These are phyloP conservation scores for Artemisia argyi DNA, from an alignment of 129 eudicot genomes.

Conservation along the genomic window DNA sequence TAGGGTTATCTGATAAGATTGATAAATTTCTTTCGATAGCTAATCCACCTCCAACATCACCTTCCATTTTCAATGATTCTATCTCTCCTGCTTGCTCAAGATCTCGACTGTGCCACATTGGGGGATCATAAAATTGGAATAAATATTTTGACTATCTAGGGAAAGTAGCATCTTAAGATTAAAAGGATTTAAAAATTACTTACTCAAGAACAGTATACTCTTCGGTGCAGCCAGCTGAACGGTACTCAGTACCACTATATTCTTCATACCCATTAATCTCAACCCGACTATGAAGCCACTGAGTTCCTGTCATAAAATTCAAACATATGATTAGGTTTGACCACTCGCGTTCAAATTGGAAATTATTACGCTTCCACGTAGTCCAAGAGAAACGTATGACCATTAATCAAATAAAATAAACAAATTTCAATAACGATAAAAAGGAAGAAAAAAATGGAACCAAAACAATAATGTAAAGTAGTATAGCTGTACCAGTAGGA, in stretches of 20 bases:
- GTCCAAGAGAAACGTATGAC: neutral
- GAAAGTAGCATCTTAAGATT: neutral
- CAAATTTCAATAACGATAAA: no score
- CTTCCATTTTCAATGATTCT: conserved; percentile 68
- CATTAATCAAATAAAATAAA: no score
- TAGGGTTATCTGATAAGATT: conserved; percentile 51
- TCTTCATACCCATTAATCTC: conserved; percentile 91
- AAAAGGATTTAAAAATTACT: conserved; percentile 34
- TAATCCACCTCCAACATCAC: conserved; percentile 90
- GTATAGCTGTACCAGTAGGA: conserved; percentile 62
- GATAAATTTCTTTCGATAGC: conserved; percentile 52
- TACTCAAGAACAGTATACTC: conserved; percentile 80
- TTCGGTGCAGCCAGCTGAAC: conserved; percentile 91
- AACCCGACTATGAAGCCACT: conserved; percentile 95
- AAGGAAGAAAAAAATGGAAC: neutral
- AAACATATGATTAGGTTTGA: conserved; percentile 7
- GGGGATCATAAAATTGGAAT: neutral
- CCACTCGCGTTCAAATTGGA: no score
- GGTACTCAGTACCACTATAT: conserved; percentile 80
- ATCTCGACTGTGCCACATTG: conserved; percentile 48
- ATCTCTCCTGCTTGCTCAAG: conserved; percentile 88
- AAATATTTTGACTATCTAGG: neutral
- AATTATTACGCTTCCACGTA: no score
- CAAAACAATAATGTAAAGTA: neutral
- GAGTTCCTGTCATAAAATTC: conserved; percentile 60